phyloP scores from a whole-genome alignment of 768 basidiomycete species.

The Podaxis sp. region DNA sequence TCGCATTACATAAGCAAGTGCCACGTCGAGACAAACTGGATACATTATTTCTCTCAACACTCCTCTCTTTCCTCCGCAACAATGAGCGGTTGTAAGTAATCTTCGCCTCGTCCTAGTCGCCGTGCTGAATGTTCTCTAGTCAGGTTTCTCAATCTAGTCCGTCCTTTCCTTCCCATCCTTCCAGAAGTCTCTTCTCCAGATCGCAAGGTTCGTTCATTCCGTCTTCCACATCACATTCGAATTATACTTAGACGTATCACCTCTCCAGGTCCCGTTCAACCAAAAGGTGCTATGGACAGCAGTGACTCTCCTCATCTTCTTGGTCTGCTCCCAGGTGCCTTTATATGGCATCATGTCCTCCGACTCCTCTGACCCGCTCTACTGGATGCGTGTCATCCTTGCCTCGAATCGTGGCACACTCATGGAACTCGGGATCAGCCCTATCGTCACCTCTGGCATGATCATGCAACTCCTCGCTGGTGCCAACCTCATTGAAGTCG shows the following conservation, averaged over 20 bases:
- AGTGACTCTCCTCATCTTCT: slow-evolving; percentile 97
- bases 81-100: slow-evolving; percentile 73
- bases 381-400: slow-evolving; percentile 99
- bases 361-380: slow-evolving; percentile 97
- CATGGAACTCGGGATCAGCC: slow-evolving; percentile 98
- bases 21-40: slow-evolving; percentile 6
- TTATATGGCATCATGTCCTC: slow-evolving; percentile 99
- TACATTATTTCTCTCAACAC: neutral
- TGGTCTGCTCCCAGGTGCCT: slow-evolving; percentile 98
- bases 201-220: slow-evolving; percentile 67
- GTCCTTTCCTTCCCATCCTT: slow-evolving; percentile 94
- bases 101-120: neutral
- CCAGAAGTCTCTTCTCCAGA: slow-evolving; percentile 98
- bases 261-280: slow-evolving; percentile 86
- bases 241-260: neutral
- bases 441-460: slow-evolving; percentile 98
- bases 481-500: slow-evolving; percentile 95
- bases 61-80: slow-evolving; percentile 31
- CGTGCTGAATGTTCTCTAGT: slow-evolving; percentile 40
- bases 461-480: slow-evolving; percentile 99
- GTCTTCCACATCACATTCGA: neutral
- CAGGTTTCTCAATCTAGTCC: slow-evolving; percentile 96
- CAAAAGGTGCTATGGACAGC: slow-evolving; percentile 99
- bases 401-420: slow-evolving; percentile 98
- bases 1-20: slow-evolving; percentile 2